Conservation (phyloP, 441 rosid species). For the Erysimum pusillum region DNA sequence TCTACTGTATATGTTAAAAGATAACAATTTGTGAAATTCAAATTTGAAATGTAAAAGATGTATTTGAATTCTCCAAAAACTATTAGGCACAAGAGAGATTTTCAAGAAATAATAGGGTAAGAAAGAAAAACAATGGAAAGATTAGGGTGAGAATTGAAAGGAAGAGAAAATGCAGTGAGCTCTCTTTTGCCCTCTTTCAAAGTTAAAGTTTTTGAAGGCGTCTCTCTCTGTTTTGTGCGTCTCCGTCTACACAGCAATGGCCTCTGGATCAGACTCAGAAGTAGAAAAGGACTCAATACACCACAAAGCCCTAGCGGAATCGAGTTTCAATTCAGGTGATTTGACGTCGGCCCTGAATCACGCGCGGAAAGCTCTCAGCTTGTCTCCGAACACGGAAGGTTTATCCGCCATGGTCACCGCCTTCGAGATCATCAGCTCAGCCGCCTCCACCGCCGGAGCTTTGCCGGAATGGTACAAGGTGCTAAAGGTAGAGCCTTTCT, state of each 20-base stretch:
- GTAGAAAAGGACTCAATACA: constrained; percentile 57
- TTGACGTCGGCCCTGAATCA: constrained; percentile 66
- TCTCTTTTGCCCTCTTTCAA: constrained; percentile 18
- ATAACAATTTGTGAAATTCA: not conserved
- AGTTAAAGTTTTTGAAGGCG: constrained; percentile 2
- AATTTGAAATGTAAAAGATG: not conserved
- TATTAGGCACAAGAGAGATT: not conserved
- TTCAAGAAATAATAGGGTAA: constrained; percentile 3
- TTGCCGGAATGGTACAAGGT: constrained; percentile 75
- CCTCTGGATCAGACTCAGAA: constrained; percentile 43
- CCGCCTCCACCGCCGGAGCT: constrained; percentile 39
- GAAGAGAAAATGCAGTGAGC: not conserved
- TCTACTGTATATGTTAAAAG: not conserved
- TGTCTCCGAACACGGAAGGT: constrained; percentile 66
- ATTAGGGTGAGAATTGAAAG: constrained; percentile 13
- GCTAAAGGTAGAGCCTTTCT: constrained; percentile 89
- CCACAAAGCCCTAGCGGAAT: constrained; percentile 62
- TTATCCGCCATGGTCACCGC: constrained; percentile 73
- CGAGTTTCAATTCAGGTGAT: constrained; percentile 59
- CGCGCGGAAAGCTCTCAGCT: constrained; percentile 67
- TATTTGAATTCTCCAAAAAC: not conserved
- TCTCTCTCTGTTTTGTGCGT: not conserved
- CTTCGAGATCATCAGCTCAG: constrained; percentile 60
- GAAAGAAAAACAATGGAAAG: constrained; percentile 1
- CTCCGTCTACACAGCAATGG: constrained; percentile 38